Evolutionary conservation across 345 rosid genomes (phyloP), one percentile per base, ranked within the genome.

Genomic region (Brassica incana): DNA sequence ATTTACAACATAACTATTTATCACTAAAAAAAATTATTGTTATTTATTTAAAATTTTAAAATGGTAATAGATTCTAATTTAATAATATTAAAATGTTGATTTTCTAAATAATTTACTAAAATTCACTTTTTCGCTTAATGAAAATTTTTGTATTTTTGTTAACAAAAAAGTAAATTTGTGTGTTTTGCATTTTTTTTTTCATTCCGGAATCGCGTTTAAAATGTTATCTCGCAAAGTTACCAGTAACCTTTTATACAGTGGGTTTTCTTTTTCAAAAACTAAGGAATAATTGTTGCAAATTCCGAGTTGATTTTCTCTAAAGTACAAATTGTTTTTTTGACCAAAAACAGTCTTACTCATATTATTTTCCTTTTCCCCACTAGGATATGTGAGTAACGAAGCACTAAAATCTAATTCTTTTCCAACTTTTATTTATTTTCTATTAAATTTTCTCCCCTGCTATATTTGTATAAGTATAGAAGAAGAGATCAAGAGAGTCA

Each of bases 331-430:
- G 18, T 54, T 10, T 25, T 65, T 71, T 72, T 72, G 60, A 65
- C 72, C 27, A 38, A 29, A 52, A 71, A 4, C 16, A 60, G 43
- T 65, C 5, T 65, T 63, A 15, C n/a, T 69, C 10, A 59, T 50
- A 63, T 35, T 50, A 63, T 52, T 70, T 50, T 64, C 25, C 0
- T n/a, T 43, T 16, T 5, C 11, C 61, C 68, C 73, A 73, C 77
- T 78, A 66, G 68, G 11, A 67, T 48, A 67, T 45, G 73, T 48
- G 78, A 73, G 78, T 73, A 73, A 59, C 23, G 4, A 67, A 67
- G 78, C 82, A 79, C 74, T 20, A 59, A 73, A 67, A 36, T 78
- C 43, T 66, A 56, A 52, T 10, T 65, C 45, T 65, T 72, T 72
- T 65, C 68, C 62, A 78, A 72, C 29, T 65, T 66, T 58, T 29